A percentile compares a stretch with the other conserved stretches of the same genome.
These are phyloP conservation scores for Rhamnella rubrinervis DNA, from an alignment of 331 rosid species.

Conservation along the genomic window DNA sequence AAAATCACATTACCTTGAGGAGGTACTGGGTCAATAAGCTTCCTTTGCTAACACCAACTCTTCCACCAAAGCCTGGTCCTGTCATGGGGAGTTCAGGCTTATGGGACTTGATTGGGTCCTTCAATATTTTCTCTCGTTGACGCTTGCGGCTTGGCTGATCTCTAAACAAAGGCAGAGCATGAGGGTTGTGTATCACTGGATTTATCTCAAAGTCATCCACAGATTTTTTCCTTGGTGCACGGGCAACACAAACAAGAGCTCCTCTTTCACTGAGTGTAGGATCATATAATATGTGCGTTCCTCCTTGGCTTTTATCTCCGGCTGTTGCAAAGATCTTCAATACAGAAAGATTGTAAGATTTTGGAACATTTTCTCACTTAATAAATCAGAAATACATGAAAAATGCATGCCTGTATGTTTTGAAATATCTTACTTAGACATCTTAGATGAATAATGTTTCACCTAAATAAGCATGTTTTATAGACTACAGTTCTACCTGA, in stretches of 20 bases:
- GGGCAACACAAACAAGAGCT: conserved; percentile 95
- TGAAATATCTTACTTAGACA: not conserved
- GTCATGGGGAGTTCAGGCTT: conserved; percentile 94
- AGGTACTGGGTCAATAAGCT: conserved; percentile 96
- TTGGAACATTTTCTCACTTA: not conserved
- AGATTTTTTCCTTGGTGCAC: conserved; percentile 92
- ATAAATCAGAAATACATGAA: not conserved
- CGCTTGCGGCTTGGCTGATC: conserved; percentile 95
- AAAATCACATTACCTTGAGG: conserved; percentile 54
- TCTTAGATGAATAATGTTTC: no score
- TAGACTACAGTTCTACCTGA: conserved; percentile 54
- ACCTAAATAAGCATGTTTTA: not conserved
- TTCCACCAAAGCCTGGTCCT: conserved; percentile 97
- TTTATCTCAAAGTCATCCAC: conserved; percentile 84
- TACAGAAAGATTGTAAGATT: conserved; percentile 15
- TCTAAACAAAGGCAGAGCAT: conserved; percentile 82
- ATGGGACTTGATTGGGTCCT: conserved; percentile 92
- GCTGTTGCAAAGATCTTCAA: conserved; percentile 76
- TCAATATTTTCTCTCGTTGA: conserved; percentile 73
- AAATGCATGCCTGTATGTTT: not conserved
- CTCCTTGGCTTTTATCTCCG: conserved; percentile 94
- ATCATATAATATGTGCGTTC: conserved; percentile 80
- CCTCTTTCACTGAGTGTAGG: conserved; percentile 89
- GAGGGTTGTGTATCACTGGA: conserved; percentile 93
- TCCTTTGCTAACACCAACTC: conserved; percentile 87